These are phyloP conservation scores for Cryptococcus deneoformans DNA, from an alignment of 1,284 basidiomycete species.

Conservation along the genomic window DNA sequence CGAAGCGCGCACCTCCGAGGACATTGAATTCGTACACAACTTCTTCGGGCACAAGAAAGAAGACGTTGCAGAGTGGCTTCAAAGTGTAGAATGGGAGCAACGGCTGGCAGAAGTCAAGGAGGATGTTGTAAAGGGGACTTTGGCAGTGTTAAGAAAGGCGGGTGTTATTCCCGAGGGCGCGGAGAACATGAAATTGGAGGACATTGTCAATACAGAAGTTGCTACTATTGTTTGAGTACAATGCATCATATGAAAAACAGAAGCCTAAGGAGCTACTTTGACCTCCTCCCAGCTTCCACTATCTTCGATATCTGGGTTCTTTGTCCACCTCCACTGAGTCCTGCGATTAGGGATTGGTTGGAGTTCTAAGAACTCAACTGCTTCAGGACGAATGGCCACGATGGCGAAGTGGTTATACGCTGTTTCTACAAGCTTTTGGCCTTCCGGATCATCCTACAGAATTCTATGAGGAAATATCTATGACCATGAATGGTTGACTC, in stretches of 20 bases:
- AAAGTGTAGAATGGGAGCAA: slow-evolving; percentile 70
- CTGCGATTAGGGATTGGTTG: slow-evolving; percentile 38
- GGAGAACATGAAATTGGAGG: slow-evolving; percentile 58
- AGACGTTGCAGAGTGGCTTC: slow-evolving; percentile 68
- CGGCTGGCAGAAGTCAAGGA: slow-evolving; percentile 63
- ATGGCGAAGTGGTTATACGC: slow-evolving; percentile 42
- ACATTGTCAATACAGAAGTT: slow-evolving; percentile 63
- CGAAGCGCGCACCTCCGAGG: slow-evolving; percentile 58
- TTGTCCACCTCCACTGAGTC: slow-evolving; percentile 26
- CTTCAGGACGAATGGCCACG: slow-evolving; percentile 35
- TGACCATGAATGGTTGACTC: slow-evolving; percentile 4
- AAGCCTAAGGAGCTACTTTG: slow-evolving; percentile 28
- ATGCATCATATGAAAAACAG: neutral
- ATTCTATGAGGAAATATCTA: neutral
- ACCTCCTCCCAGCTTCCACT: slow-evolving; percentile 32
- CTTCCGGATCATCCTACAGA: slow-evolving; percentile 25
- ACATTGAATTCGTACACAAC: slow-evolving; percentile 70
- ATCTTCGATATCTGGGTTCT: neutral
- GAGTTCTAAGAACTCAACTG: slow-evolving; percentile 45
- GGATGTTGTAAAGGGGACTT: slow-evolving; percentile 64
- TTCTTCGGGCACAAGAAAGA: slow-evolving; percentile 73
- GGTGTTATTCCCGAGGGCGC: slow-evolving; percentile 65
- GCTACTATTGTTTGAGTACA: slow-evolving; percentile 50
- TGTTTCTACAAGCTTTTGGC: slow-evolving; percentile 28
- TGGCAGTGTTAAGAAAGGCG: slow-evolving; percentile 69